Evolutionary conservation across 768 basidiomycete genomes (phyloP).

Genomic region (Xerocomellus dryophilus): DNA sequence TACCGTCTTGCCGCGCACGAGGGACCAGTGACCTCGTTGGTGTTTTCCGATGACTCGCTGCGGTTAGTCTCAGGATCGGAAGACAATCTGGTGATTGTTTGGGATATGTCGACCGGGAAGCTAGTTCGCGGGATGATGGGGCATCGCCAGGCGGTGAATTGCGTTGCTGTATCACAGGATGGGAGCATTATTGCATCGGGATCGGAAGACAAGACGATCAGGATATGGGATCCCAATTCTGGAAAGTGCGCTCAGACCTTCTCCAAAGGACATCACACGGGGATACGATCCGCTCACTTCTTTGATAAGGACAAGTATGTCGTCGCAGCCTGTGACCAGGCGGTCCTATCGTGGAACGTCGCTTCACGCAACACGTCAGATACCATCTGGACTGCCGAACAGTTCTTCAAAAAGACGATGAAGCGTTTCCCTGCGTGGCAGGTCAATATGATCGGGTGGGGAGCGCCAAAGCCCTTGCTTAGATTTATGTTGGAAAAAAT

Average conservation of each 20-base stretch:
- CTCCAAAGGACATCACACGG: conserved; percentile 12
- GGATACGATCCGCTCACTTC: conserved; percentile 15
- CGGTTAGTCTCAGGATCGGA: conserved; percentile 23
- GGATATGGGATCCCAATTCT: conserved; percentile 20
- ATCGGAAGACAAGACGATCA: conserved; percentile 25
- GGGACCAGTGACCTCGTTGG: conserved; percentile 16
- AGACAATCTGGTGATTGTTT: conserved; percentile 23
- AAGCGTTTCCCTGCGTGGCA: conserved; percentile 3
- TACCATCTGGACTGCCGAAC: conserved; percentile 4
- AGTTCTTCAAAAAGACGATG: neutral
- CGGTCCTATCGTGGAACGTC: conserved; percentile 8
- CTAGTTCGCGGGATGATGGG: conserved; percentile 19
- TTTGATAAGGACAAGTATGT: conserved; percentile 10
- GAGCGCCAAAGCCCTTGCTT: neutral
- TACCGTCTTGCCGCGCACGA: conserved; percentile 15
- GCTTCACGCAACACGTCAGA: neutral
- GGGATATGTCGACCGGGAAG: conserved; percentile 21
- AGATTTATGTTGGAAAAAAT: neutral
- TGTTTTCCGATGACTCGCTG: conserved; percentile 20
- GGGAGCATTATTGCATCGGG: conserved; percentile 19
- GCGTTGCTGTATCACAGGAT: conserved; percentile 21
- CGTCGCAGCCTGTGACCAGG: conserved; percentile 5
- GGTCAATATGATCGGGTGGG: conserved; percentile 4
- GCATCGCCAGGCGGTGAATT: conserved; percentile 15
- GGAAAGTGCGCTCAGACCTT: conserved; percentile 17